Evolutionary conservation across 768 basidiomycete species (phyloP).

Genomic region (Boletus pseudo-olivaceus): DNA sequence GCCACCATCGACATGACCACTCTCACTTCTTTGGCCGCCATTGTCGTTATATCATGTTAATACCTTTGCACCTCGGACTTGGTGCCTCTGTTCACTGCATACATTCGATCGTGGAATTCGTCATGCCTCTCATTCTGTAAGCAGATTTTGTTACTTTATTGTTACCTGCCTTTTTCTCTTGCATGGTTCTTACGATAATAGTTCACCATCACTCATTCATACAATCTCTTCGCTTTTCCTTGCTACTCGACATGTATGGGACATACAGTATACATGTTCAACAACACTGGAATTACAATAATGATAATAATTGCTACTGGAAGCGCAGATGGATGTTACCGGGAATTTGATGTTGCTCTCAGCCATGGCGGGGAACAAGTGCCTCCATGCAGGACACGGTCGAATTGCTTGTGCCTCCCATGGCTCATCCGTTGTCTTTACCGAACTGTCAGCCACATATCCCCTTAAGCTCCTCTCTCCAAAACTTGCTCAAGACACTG

Average conservation of each 20-base stretch:
- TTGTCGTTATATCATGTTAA: slow-evolving; percentile 15
- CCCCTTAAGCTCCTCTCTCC: slow-evolving; percentile 88
- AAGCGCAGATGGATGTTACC: neutral
- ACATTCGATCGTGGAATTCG: slow-evolving; percentile 19
- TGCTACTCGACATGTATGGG: slow-evolving; percentile 37
- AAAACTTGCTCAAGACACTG: slow-evolving; percentile 41
- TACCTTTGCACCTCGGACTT: slow-evolving; percentile 18
- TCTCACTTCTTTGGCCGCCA: neutral
- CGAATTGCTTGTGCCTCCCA: slow-evolving; percentile 52
- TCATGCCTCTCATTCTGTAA: slow-evolving; percentile 28
- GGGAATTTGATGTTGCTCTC: neutral
- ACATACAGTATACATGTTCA: slow-evolving; percentile 34
- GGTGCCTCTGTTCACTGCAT: slow-evolving; percentile 18
- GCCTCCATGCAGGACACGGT: slow-evolving; percentile 45
- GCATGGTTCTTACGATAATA: slow-evolving; percentile 28
- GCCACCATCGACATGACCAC: neutral
- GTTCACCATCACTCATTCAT: slow-evolving; percentile 22
- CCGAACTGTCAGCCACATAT: slow-evolving; percentile 75
- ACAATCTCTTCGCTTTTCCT: slow-evolving; percentile 9
- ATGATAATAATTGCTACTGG: slow-evolving; percentile 16
- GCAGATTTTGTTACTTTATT: slow-evolving; percentile 27
- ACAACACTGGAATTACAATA: slow-evolving; percentile 20
- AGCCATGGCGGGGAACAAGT: slow-evolving; percentile 1
- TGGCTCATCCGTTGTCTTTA: slow-evolving; percentile 59
- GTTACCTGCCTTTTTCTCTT: slow-evolving; percentile 23